Evolutionary conservation across 148 eudicot species (phyloP).

Genomic region (Rhododendron kiyosumense): DNA sequence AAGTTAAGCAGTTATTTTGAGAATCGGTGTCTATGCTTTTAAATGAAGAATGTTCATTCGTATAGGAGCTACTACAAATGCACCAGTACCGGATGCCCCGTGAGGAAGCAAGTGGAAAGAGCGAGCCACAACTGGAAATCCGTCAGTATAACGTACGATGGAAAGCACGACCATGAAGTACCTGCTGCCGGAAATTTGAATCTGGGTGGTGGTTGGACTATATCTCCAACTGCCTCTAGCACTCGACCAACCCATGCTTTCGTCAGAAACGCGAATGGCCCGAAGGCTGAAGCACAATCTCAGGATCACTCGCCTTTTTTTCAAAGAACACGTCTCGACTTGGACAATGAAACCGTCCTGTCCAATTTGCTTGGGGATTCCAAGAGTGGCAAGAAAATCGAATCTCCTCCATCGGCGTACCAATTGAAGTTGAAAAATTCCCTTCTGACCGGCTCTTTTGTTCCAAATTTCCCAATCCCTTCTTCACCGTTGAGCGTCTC

Average conservation of each 20-base stretch:
- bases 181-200: constrained; percentile 50
- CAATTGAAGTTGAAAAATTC: constrained; percentile 34
- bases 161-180: constrained; percentile 77
- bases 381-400: constrained; percentile 20
- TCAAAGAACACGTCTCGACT: constrained; percentile 21
- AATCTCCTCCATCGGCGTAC: constrained; percentile 30
- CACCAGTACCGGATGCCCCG: constrained; percentile 71
- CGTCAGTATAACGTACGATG: constrained; percentile 65
- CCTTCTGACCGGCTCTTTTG: constrained; percentile 23
- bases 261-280: constrained; percentile 24
- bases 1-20: background rate
- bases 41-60: background rate
- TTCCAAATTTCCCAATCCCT: constrained; percentile 33
- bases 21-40: background rate
- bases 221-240: constrained; percentile 22
- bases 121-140: constrained; percentile 53
- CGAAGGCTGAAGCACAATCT: constrained; percentile 33
- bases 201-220: constrained; percentile 23
- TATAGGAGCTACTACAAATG: constrained; percentile 90
- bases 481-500: constrained; percentile 21
- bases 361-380: constrained; percentile 31
- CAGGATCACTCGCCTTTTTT: constrained; percentile 38
- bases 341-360: constrained; percentile 24
- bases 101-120: constrained; percentile 80
- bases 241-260: constrained; percentile 24